Evolutionary conservation across 495 filamentous ascomycete species (phyloP), one percentile per base, ranked within the genome.

Genomic region (Penicillium cataractarum): DNA sequence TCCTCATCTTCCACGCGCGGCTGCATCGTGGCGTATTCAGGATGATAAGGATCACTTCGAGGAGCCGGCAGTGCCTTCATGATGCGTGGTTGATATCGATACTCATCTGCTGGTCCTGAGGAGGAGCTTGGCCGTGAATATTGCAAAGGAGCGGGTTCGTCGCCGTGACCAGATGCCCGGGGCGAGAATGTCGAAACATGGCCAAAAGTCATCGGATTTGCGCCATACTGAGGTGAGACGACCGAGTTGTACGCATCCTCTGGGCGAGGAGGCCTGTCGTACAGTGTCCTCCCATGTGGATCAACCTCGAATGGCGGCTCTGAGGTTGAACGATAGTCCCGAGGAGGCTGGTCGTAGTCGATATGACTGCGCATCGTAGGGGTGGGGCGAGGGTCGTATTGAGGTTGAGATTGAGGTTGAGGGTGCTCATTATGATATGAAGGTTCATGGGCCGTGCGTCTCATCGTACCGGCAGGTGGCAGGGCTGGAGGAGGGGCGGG

Each of bases 1-100:
- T 85, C 83, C 50, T 86, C 88, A 70, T 90, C 88, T 66, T 90
- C 88, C 48, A 90, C 88, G 6, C 83, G 85, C 24, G 87, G 86
- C 61, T 90, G 87, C 88, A 90, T 87, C 17, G 79, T 77, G 39
- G 80, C 79, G 61, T 80, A 80, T 44, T 78, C 71, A 5, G 76
- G 69, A 46, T 78, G 78, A 55, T 72, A 72, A 13, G 65, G 62
- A 27, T 75, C 73, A 19, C 32, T 35, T n/a, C 64, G 62, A 49
- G 65, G 29, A 46, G 61, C 53, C 62, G 76, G 71, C 46, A 72
- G 53, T 17, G 70, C 62, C n/a, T 62, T 58, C 29, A 52, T 55
- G 8, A 46, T 55, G 46, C 67, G 74, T 5, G 61, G 58, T 19
- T 68, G 70, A 55, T 77, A 76, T 15, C 66, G 62, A 44, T 33